A percentile compares a stretch with the other conserved stretches of the same genome.
Evolutionary conservation across 2,329 filamentous ascomycete species (phyloP).

Genomic region (Acarospora socialis): DNA sequence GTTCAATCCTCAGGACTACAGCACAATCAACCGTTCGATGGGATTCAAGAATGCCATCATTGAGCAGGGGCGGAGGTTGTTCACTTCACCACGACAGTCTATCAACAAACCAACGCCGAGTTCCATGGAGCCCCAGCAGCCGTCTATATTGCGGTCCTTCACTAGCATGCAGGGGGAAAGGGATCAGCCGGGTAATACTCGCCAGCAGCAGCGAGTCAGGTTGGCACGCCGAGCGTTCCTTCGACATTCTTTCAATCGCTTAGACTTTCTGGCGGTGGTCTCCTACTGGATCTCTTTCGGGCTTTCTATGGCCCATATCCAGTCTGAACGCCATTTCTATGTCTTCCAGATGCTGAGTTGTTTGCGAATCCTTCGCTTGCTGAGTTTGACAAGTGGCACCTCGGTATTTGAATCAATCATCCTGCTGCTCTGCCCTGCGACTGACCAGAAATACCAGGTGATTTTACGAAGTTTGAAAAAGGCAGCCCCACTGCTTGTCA

Average conservation of each 20-base stretch:
- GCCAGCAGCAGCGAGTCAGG: conserved; percentile 70
- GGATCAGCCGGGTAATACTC: conserved; percentile 43
- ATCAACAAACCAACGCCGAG: conserved; percentile 26
- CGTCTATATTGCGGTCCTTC: conserved; percentile 61
- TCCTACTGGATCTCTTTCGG: conserved; percentile 87
- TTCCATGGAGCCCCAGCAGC: conserved; percentile 36
- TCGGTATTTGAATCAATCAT: conserved; percentile 43
- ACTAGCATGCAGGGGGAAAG: conserved; percentile 53
- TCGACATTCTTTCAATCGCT: conserved; percentile 85
- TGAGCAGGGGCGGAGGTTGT: conserved; percentile 63
- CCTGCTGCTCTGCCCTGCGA: conserved; percentile 1
- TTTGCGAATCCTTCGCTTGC: conserved; percentile 77
- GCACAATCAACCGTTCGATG: conserved; percentile 66
- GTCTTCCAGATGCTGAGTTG: conserved; percentile 96
- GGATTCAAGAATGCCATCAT: conserved; percentile 60
- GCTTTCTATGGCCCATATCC: conserved; percentile 54
- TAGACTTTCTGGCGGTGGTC: conserved; percentile 89
- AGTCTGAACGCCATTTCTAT: conserved; percentile 59
- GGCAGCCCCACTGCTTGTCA: conserved; percentile 76
- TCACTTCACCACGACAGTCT: conserved; percentile 61
- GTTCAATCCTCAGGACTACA: conserved; percentile 81
- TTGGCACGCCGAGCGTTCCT: conserved; percentile 84
- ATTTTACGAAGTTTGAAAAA: conserved; percentile 93
- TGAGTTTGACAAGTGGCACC: conserved; percentile 85
- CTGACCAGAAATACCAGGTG: conserved; percentile 40